Percentiles rank a stretch among this genome's conserved stretches.
phyloP scores from a whole-genome alignment of 75 land plant genomes.

The Pseudotsuga menziesii region DNA sequence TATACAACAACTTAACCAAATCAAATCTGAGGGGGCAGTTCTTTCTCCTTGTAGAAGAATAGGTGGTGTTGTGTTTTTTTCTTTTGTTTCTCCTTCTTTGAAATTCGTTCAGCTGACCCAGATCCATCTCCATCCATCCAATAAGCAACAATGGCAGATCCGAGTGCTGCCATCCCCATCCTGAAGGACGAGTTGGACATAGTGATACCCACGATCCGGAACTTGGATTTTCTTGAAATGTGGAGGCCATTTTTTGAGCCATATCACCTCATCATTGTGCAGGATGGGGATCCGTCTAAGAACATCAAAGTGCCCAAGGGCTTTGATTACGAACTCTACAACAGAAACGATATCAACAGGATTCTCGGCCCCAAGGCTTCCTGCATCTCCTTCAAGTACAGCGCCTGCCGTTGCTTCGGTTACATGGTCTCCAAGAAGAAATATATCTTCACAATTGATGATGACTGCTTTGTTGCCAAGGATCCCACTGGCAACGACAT shows the following conservation, averaged over 20 bases:
- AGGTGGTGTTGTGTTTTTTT: too few species aligned
- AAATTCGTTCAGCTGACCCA: too few species aligned
- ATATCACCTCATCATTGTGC: constrained; percentile 71
- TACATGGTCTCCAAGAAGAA: constrained; percentile 68
- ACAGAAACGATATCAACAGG: constrained; percentile 34
- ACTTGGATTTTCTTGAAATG: constrained; percentile 56
- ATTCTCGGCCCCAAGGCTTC: constrained; percentile 27
- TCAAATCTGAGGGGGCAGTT: too few species aligned
- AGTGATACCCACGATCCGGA: constrained; percentile 53
- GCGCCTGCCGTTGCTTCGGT: constrained; percentile 66
- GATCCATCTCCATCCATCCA: too few species aligned
- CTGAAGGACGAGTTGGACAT: constrained; percentile 53
- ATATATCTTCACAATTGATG: constrained; percentile 70
- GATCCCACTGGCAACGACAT: constrained; percentile 46
- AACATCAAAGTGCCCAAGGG: constrained; percentile 51
- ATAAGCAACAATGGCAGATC: background rate
- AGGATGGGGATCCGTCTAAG: constrained; percentile 41
- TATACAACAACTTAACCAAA: too few species aligned
- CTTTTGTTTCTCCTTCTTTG: too few species aligned
- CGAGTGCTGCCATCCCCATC: background rate
- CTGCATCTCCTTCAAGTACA: constrained; percentile 38
- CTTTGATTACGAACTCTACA: constrained; percentile 51
- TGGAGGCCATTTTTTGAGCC: constrained; percentile 53
- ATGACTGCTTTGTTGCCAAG: constrained; percentile 67
- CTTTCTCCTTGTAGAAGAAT: too few species aligned